phyloP scores from a whole-genome alignment of 495 filamentous ascomycete species.

The Aspergillus bridgeri region DNA sequence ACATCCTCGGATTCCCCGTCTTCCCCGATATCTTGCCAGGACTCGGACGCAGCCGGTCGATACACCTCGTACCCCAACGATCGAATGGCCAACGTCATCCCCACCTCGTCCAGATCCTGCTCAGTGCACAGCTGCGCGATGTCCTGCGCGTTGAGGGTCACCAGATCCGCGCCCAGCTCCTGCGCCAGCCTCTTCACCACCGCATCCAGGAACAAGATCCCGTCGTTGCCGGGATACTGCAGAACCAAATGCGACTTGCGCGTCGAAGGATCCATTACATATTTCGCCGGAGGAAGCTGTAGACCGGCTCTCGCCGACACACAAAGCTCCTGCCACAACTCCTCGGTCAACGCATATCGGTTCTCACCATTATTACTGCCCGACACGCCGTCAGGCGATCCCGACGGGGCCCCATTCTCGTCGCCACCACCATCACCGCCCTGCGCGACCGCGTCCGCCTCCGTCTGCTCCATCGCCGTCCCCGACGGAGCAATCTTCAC shows the following conservation, averaged over 20 bases:
- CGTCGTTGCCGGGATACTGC: constrained; percentile 60
- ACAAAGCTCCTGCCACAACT: constrained; percentile 39
- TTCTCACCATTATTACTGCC: constrained; percentile 19
- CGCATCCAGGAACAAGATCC: constrained; percentile 52
- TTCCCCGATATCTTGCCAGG: constrained; percentile 34
- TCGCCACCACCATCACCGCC: constrained; percentile 30
- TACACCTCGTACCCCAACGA: constrained; percentile 69
- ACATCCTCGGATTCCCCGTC: constrained; percentile 42
- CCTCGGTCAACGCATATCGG: constrained; percentile 37
- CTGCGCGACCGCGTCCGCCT: constrained; percentile 10
- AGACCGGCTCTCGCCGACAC: constrained; percentile 42
- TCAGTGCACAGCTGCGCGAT: constrained; percentile 74
- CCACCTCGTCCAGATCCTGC: constrained; percentile 54
- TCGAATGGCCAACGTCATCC: constrained; percentile 38
- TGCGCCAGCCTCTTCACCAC: constrained; percentile 58
- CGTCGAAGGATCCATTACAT: constrained; percentile 47
- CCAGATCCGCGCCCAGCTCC: constrained; percentile 65
- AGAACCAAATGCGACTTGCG: constrained; percentile 62
- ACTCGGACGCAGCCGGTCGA: constrained; percentile 23
- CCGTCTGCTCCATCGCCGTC: constrained; percentile 10
- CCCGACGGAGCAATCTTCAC: constrained; percentile 26
- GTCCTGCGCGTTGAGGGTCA: constrained; percentile 74
- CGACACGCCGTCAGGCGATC: constrained; percentile 12
- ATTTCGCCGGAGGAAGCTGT: constrained; percentile 37
- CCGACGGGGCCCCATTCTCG: constrained; percentile 20